Conservation (phyloP, 2,329 filamentous ascomycete genomes). For the Colletotrichum sansevieriae region DNA sequence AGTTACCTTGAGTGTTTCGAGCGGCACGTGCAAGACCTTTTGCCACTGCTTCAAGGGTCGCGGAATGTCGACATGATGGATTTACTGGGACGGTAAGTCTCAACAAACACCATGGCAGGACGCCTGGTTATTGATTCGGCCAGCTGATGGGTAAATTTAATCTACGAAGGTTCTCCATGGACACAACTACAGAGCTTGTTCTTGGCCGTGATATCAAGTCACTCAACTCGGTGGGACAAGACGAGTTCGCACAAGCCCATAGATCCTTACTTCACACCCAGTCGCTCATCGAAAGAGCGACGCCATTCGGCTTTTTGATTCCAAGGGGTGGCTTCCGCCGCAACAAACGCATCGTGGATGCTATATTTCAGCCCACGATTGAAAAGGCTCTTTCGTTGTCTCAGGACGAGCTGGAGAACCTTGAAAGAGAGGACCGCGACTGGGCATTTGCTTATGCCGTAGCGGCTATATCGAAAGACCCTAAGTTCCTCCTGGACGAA, state of each 20-base stretch:
- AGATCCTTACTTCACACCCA: constrained; percentile 76
- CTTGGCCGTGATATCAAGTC: constrained; percentile 40
- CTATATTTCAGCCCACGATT: constrained; percentile 78
- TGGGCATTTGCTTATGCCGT: constrained; percentile 85
- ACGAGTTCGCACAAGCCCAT: constrained; percentile 75
- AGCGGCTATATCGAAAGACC: constrained; percentile 73
- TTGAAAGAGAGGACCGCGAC: constrained; percentile 62
- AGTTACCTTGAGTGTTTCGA: constrained; percentile 70
- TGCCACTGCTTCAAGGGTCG: constrained; percentile 68
- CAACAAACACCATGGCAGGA: no score
- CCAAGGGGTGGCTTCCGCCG: constrained; percentile 70
- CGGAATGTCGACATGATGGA: constrained; percentile 68
- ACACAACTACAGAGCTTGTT: no score
- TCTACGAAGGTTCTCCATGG: no score
- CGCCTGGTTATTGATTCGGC: no score
- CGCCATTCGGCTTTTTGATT: constrained; percentile 69
- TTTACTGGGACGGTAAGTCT: constrained; percentile 45
- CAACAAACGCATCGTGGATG: constrained; percentile 72
- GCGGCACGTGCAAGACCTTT: constrained; percentile 67
- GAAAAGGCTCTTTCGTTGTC: constrained; percentile 63
- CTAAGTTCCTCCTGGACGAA: constrained; percentile 78
- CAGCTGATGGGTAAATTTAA: no score
- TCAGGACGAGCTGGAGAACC: constrained; percentile 74
- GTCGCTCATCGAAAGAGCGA: constrained; percentile 47
- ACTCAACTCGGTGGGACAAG: constrained; percentile 51